Evolutionary conservation across 352 stramenopile genomes (phyloP), one percentile per base, ranked within the genome.

Genomic region (Sclerospora graminicola): DNA sequence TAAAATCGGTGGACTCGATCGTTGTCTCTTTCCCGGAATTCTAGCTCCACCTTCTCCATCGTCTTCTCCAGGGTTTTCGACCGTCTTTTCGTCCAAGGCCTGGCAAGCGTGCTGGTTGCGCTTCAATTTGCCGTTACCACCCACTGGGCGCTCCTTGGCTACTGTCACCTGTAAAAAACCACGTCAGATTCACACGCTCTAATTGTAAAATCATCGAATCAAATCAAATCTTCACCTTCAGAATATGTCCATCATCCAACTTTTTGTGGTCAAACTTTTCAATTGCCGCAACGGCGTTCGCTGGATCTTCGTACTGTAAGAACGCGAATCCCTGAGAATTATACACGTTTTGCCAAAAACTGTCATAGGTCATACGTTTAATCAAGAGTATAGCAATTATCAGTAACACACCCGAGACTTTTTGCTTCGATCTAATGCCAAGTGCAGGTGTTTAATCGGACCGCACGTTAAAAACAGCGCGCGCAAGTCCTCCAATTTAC

Each of bases 241-340:
- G 68, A 21, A 87, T 52, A 30, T 88, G 75, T 21, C 78, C 78
- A 42, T 89, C 78, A 5, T 60, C 53, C 24, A 89, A 58, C 42
- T 58, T 69, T 33, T 66, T 66, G 20, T 70, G 66, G 40, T 89
- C 74, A 35, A 87, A 68, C 27, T 66, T 73, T 15, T 68, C 48
- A 41, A 89, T 89, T 7, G 78, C 78, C 23, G 44, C 51, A 8
- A 40, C 31, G 6, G 78, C 75, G 28, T 74, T 59, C 0, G 41
- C 34, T 0, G 62, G 42, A 35, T 84, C 61, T 40, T 83, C 72
- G 31, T 84, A 89, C 35, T 89, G 69, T 15, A 89, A 36, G 19
- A 89, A 89, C 21, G 78, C 78, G 49, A 89, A 89, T 11, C 78
- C 78, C 77, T 84, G n/a, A n/a, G n/a, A n/a, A 23, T 33, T 33